These are phyloP conservation scores for Fraxinus ornus DNA, from an alignment of 305 asterid genomes.

Conservation along the genomic window DNA sequence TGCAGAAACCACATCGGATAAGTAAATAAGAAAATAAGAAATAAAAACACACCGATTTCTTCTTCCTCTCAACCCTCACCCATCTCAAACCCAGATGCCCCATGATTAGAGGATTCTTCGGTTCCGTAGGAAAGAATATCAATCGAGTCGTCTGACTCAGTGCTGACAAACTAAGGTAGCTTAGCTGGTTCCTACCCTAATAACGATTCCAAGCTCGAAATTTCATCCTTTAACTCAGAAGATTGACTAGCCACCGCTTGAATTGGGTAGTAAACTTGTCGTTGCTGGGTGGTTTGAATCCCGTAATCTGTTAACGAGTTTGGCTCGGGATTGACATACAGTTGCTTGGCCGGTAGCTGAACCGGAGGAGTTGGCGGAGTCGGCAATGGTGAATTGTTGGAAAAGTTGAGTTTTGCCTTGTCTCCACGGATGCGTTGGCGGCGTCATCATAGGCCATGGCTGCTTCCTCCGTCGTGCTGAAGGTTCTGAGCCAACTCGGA, in stretches of 20 bases:
- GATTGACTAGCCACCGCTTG: background rate
- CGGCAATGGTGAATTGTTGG: constrained; percentile 25
- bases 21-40: background rate
- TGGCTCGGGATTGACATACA: constrained; percentile 22
- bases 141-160: constrained; percentile 37
- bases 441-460: constrained; percentile 77
- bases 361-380: constrained; percentile 17
- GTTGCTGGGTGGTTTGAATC: constrained; percentile 22
- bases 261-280: constrained; percentile 27
- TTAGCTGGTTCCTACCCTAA: constrained; percentile 48
- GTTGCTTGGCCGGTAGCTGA: constrained; percentile 25
- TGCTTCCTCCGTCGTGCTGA: constrained; percentile 62
- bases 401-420: constrained; percentile 81
- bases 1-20: no score
- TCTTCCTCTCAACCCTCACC: no score
- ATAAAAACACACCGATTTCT: no score
- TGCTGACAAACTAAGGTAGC: constrained; percentile 30
- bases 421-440: constrained; percentile 73
- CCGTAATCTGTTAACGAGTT: constrained; percentile 9
- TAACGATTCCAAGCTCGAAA: constrained; percentile 60
- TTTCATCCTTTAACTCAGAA: constrained; percentile 42
- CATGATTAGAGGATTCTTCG: no score
- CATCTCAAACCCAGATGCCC: no score
- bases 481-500: constrained; percentile 85
- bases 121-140: constrained; percentile 7